Conservation (phyloP, 1,284 basidiomycete genomes). For the Mycosarcoma mackinlayi region DNA sequence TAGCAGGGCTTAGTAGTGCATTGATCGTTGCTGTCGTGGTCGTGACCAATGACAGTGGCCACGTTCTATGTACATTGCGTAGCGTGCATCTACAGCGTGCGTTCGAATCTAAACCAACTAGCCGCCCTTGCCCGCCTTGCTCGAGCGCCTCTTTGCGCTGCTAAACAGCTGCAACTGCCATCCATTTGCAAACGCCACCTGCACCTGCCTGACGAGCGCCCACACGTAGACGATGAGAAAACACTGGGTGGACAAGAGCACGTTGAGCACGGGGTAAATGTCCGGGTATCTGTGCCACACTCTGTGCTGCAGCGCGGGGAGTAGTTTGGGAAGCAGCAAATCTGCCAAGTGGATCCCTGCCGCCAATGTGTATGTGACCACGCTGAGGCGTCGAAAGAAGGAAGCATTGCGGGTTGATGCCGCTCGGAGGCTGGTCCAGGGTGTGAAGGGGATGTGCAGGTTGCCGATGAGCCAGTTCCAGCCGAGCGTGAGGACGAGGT, state of each 20-base stretch:
- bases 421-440: slow-evolving; percentile 17
- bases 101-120: too few relatives aligned
- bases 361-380: slow-evolving; percentile 71
- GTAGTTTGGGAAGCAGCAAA: slow-evolving; percentile 69
- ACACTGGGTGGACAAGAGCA: slow-evolving; percentile 81
- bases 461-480: slow-evolving; percentile 85
- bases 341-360: slow-evolving; percentile 77
- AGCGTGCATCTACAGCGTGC: too few relatives aligned
- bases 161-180: slow-evolving; percentile 24
- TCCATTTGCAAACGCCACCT: slow-evolving; percentile 64
- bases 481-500: slow-evolving; percentile 75
- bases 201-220: slow-evolving; percentile 63
- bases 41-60: too few relatives aligned
- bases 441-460: slow-evolving; percentile 15
- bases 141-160: neutral
- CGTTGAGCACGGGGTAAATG: slow-evolving; percentile 84
- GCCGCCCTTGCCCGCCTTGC: too few relatives aligned
- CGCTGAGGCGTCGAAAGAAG: slow-evolving; percentile 23
- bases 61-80: too few relatives aligned
- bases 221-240: slow-evolving; percentile 75
- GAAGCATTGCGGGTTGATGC: slow-evolving; percentile 1
- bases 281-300: slow-evolving; percentile 84
- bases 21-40: too few relatives aligned
- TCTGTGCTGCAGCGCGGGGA: slow-evolving; percentile 14
- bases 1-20: too few relatives aligned